These are phyloP conservation scores for Aegilops speltoides DNA, from an alignment of 176 grass and related monocot species.

Conservation along the genomic window DNA sequence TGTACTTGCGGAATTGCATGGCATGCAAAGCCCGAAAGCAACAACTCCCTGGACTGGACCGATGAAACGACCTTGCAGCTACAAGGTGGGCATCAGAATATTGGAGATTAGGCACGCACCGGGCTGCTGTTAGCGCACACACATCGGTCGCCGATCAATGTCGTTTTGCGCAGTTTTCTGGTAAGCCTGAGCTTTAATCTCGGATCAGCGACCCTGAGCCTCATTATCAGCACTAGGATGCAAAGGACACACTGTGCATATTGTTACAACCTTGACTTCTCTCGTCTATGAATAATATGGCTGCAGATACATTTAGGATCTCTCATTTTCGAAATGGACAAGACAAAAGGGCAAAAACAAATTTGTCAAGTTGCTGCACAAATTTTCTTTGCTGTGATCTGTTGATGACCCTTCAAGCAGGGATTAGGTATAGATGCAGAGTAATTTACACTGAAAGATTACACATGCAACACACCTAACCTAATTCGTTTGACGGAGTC, in stretches of 20 bases:
- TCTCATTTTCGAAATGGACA: background rate
- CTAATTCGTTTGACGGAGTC: slow-evolving; percentile 34
- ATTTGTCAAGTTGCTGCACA: slow-evolving; percentile 12
- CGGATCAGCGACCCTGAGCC: background rate
- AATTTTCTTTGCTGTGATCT: slow-evolving; percentile 21
- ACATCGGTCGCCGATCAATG: slow-evolving; percentile 26
- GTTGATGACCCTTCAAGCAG: background rate
- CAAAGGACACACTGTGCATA: background rate
- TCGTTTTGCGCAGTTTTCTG: background rate
- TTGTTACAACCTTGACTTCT: background rate
- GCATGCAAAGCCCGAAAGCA: slow-evolving; percentile 24
- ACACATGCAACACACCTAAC: slow-evolving; percentile 32
- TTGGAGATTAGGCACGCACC: background rate
- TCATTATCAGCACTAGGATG: background rate
- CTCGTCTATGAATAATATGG: background rate
- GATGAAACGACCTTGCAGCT: slow-evolving; percentile 4
- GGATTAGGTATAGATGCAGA: slow-evolving; percentile 25
- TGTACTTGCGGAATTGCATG: slow-evolving; percentile 12
- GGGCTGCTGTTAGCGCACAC: background rate
- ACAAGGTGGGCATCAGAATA: slow-evolving; percentile 15
- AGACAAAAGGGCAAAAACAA: background rate
- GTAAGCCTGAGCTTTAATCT: background rate
- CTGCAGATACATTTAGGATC: background rate
- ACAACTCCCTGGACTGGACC: slow-evolving; percentile 8
- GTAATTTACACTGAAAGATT: slow-evolving; percentile 34